These are phyloP conservation scores for Powellomyces hirtus DNA, from an alignment of 192 early-diverging fungal species.

Conservation along the genomic window DNA sequence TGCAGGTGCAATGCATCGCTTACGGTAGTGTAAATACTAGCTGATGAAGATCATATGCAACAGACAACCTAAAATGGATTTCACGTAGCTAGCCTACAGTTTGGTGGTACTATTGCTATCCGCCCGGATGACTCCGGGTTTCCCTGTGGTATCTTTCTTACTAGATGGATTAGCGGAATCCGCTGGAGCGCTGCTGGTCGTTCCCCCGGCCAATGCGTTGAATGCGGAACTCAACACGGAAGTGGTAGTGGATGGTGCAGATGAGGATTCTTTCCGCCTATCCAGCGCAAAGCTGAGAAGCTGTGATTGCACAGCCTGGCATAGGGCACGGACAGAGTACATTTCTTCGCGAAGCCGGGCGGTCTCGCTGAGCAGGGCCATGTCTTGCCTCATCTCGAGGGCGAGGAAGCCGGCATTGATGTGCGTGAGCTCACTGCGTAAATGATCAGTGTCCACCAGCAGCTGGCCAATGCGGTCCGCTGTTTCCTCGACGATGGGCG, in stretches of 20 bases:
- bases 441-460: neutral
- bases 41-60: too few species aligned
- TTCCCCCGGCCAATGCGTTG: constrained; percentile 2
- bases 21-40: too few species aligned
- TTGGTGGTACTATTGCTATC: too few species aligned
- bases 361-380: constrained; percentile 67
- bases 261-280: constrained; percentile 36
- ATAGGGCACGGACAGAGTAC: constrained; percentile 59
- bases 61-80: too few species aligned
- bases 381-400: constrained; percentile 66
- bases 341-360: constrained; percentile 68
- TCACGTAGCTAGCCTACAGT: too few species aligned
- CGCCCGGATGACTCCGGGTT: too few species aligned
- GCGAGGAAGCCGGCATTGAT: constrained; percentile 54
- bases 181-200: neutral
- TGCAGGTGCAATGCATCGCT: too few species aligned
- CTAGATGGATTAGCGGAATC: too few species aligned
- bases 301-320: constrained; percentile 67
- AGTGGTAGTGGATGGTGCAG: neutral
- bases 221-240: constrained; percentile 19
- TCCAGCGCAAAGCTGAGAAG: constrained; percentile 60
- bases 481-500: neutral
- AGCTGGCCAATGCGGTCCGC: constrained; percentile 3
- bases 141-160: too few species aligned
- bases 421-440: constrained; percentile 53